These are phyloP conservation scores for Colletotrichum graminicola DNA, from an alignment of 2,329 filamentous ascomycete genomes.

Conservation along the genomic window DNA sequence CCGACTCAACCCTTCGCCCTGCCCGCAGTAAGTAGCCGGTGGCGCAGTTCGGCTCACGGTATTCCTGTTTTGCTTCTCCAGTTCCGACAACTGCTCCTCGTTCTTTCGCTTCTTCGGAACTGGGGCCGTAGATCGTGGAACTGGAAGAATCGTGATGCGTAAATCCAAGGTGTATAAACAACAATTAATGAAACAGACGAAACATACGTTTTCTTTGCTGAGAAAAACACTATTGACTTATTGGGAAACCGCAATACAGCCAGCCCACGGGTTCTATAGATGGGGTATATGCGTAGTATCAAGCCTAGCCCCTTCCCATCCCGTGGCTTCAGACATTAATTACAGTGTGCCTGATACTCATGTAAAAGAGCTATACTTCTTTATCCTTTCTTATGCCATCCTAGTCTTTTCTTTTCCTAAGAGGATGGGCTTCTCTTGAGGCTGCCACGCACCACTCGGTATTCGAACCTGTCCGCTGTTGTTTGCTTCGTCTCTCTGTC, in stretches of 20 bases:
- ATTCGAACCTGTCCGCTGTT: not conserved
- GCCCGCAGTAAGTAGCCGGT: not conserved
- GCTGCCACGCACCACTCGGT: not conserved
- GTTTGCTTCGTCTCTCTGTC: not conserved
- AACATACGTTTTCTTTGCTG: not conserved
- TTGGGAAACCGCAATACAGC: not conserved
- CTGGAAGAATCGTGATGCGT: not conserved
- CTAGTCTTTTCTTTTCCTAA: too few species aligned
- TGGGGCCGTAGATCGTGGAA: not conserved
- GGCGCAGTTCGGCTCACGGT: not conserved
- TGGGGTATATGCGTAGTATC: not conserved
- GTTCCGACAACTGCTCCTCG: not conserved
- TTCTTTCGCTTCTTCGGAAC: not conserved
- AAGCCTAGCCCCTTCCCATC: not conserved
- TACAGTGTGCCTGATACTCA: rapidly evolving
- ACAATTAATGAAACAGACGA: not conserved
- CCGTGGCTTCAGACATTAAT: not conserved
- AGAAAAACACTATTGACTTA: not conserved
- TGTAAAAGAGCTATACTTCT: not conserved
- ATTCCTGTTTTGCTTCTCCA: not conserved
- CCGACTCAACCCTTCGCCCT: not conserved
- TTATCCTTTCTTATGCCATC: not conserved
- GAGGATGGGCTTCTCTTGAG: not conserved
- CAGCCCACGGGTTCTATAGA: not conserved
- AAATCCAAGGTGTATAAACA: not conserved